Base-by-base conservation (phyloP, 768 basidiomycete species). In the Suillus americanus region DNA sequence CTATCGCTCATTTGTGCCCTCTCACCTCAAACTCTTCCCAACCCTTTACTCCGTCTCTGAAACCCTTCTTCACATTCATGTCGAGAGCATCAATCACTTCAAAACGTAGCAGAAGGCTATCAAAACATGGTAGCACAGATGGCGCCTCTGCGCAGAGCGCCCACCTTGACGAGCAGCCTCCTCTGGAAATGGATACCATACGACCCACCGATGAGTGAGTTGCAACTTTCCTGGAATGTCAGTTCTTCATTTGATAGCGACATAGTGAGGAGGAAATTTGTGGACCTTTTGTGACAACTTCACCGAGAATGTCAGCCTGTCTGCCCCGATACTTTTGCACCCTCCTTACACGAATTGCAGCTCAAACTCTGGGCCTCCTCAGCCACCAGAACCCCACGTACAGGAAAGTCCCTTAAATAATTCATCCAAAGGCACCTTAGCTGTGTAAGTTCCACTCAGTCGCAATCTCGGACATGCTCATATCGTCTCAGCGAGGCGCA, bases 371-470 rank as follows among this genome's bases (percentile, higher is more conserved):
- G 43, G 3, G 3, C 3, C 20, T 9, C 43, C 43, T 2, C 43
- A 25, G 48, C 48, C 25, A 50, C 25, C 14, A 28, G 48, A 28
- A 14, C 14, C 14, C 9, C 8, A 18, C 6, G 7, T 7, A 51
- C 28, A 28, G 3, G 28, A 8, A 2, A 8, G 3, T 8, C 14
- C 14, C 28, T 3, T 3, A 0, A 14, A 14, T 7, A 14, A 14
- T 50, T 25, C 7, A 3, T 25, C 25, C 3, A 3, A 16, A 1
- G 48, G 25, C 0, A 13, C 6, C 25, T 25, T 16, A 28, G 14
- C 25, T 28, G 6, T 2, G 48, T 50, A 28, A 14, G 48, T 28
- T 50, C 23, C 14, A 16, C 23, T 28, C 14, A 16, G 13, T 28
- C 3, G 14, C 14, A 25, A 28, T 50, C 1, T 50, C 14, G 3